These are phyloP conservation scores for Penicillium cosmopolitanum DNA, from an alignment of 495 filamentous ascomycete genomes.

Conservation along the genomic window DNA sequence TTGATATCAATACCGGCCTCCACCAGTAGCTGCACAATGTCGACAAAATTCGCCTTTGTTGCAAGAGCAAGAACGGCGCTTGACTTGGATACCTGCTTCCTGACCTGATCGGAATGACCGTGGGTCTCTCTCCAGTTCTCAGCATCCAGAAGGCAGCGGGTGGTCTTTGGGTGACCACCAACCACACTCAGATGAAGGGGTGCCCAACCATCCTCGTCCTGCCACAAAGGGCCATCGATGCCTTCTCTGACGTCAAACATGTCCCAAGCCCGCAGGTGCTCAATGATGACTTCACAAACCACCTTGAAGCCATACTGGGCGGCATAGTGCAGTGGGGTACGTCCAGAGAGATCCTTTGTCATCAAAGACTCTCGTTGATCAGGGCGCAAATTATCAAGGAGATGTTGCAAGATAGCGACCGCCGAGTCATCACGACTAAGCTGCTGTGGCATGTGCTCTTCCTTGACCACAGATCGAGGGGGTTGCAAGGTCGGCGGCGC, in stretches of 20 bases:
- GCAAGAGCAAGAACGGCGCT: conserved; percentile 88
- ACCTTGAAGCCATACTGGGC: conserved; percentile 91
- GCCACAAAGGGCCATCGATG: conserved; percentile 84
- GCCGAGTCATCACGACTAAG: conserved; percentile 72
- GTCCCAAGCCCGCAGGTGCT: conserved; percentile 84
- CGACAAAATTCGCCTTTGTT: conserved; percentile 78
- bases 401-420: conserved; percentile 70
- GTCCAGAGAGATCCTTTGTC: conserved; percentile 75
- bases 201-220: conserved; percentile 89
- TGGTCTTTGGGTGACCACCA: conserved; percentile 85
- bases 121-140: conserved; percentile 62
- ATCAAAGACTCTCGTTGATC: conserved; percentile 70
- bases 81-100: conserved; percentile 77
- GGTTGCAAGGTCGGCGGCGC: conserved; percentile 66
- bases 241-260: conserved; percentile 82
- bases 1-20: conserved; percentile 93
- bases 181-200: conserved; percentile 92
- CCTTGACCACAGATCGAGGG: conserved; percentile 56
- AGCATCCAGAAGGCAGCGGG: conserved; percentile 74
- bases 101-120: conserved; percentile 45
- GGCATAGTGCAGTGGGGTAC: conserved; percentile 90
- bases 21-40: conserved; percentile 83
- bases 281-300: conserved; percentile 85
- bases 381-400: conserved; percentile 71
- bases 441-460: conserved; percentile 58